Evolutionary conservation across 805 yeast species (phyloP).

Genomic region (Wickerhamiella azyma): DNA sequence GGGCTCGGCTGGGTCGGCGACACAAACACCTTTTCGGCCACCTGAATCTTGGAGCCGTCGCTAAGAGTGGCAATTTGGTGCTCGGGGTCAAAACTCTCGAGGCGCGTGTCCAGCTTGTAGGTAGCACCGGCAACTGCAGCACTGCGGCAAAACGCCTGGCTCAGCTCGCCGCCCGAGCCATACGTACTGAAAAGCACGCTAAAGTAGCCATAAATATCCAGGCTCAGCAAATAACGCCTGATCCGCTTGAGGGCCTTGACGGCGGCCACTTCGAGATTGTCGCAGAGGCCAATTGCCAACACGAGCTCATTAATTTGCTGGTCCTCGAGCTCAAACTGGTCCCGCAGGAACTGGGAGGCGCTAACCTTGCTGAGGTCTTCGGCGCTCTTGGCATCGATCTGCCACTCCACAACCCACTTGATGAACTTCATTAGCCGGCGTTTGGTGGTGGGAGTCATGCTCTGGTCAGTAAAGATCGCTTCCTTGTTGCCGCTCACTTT

Average conservation of each 20-base stretch:
- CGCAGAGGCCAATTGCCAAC: constrained; percentile 72
- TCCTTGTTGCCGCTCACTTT: constrained; percentile 77
- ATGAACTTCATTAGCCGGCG: constrained; percentile 81
- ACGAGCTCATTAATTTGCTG: constrained; percentile 75
- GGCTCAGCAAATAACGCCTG: constrained; percentile 67
- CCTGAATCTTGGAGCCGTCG: constrained; percentile 63
- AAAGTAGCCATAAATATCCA: constrained; percentile 87
- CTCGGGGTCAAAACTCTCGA: constrained; percentile 51
- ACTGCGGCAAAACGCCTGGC: constrained; percentile 93
- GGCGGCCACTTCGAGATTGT: constrained; percentile 45
- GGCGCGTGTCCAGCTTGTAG: constrained; percentile 62
- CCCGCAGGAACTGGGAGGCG: constrained; percentile 43
- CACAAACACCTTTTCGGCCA: constrained; percentile 65
- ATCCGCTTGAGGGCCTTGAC: constrained; percentile 69
- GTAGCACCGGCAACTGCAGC: constrained; percentile 98
- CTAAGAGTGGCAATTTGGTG: constrained; percentile 43
- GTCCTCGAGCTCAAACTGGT: constrained; percentile 53
- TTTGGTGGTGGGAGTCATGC: constrained; percentile 59
- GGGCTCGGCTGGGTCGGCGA: constrained; percentile 36
- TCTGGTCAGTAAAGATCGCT: constrained; percentile 84
- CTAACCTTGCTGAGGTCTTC: constrained; percentile 41
- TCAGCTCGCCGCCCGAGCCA: constrained; percentile 91
- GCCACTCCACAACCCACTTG: constrained; percentile 71
- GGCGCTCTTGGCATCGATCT: constrained; percentile 43
- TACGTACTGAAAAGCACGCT: constrained; percentile 85